Evolutionary conservation across 75 land plant species (phyloP).

Genomic region (Selaginella moellendorffii): DNA sequence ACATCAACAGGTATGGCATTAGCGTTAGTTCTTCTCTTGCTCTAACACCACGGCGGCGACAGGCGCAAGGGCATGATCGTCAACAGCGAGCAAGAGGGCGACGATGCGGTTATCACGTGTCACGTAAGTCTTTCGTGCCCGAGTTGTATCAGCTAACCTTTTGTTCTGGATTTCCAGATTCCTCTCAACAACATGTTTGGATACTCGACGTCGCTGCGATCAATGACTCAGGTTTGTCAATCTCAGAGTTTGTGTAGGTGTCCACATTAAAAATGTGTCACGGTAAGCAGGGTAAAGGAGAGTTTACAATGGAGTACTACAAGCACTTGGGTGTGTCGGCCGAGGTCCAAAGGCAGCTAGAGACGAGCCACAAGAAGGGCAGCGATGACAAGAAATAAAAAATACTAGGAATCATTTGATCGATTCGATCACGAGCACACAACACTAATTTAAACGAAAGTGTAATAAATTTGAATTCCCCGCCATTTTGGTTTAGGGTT

Average conservation of each 20-base stretch:
- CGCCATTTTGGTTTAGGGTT: no score
- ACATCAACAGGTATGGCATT: constrained; percentile 78
- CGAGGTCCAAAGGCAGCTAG: constrained; percentile 70
- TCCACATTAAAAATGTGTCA: constrained; percentile 1
- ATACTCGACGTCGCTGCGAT: constrained; percentile 91
- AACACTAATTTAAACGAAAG: no score
- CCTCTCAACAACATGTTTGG: constrained; percentile 99
- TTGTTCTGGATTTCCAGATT: constrained; percentile 37
- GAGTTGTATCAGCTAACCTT: background rate
- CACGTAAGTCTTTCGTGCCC: constrained; percentile 34
- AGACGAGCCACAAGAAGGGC: constrained; percentile 44
- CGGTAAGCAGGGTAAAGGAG: constrained; percentile 81
- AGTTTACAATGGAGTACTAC: constrained; percentile 96
- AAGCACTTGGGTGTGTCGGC: constrained; percentile 71
- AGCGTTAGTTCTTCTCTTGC: background rate
- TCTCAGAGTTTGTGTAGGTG: background rate
- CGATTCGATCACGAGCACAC: no score
- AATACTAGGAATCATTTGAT: no score
- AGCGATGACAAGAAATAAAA: constrained; percentile 22
- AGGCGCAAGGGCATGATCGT: constrained; percentile 97
- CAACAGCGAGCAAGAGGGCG: constrained; percentile 95
- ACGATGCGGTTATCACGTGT: constrained; percentile 67
- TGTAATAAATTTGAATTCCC: no score
- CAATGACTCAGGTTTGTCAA: constrained; percentile 85
- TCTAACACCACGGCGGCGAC: background rate